Evolutionary conservation across 768 basidiomycete species (phyloP).

Genomic region (Cystobasidium tubakii): DNA sequence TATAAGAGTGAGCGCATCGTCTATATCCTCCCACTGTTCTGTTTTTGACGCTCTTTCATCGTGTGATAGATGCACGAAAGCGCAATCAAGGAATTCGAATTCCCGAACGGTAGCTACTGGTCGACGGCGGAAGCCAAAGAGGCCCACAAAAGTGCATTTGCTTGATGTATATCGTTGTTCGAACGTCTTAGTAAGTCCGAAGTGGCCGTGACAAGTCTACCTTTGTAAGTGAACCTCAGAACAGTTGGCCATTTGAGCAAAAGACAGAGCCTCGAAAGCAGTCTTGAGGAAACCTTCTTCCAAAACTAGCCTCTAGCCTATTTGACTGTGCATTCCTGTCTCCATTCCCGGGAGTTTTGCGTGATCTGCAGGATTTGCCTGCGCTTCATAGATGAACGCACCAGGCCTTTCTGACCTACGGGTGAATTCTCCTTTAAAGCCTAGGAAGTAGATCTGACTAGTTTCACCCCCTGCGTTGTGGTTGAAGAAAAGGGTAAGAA

Average conservation of each 20-base stretch:
- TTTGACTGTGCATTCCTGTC: slow-evolving; percentile 23
- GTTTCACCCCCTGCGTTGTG: slow-evolving; percentile 51
- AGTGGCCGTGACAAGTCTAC: not conserved
- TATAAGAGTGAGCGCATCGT: slow-evolving; percentile 58
- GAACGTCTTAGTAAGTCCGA: not conserved
- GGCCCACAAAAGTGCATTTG: slow-evolving; percentile 35
- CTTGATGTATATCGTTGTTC: not conserved
- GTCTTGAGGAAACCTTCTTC: too few species aligned
- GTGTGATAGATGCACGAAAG: slow-evolving; percentile 63
- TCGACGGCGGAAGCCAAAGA: slow-evolving; percentile 40
- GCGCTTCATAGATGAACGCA: slow-evolving; percentile 51
- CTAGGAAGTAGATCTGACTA: slow-evolving; percentile 50
- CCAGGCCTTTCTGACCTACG: slow-evolving; percentile 49
- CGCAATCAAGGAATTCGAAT: slow-evolving; percentile 76
- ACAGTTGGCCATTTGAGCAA: too few species aligned
- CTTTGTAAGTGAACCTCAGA: too few species aligned
- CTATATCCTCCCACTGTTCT: not conserved
- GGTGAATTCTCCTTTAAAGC: slow-evolving; percentile 49
- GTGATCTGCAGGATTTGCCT: slow-evolving; percentile 37
- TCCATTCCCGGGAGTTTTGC: slow-evolving; percentile 33
- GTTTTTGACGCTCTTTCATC: not conserved
- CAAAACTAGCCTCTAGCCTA: not conserved
- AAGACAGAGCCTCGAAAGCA: too few species aligned
- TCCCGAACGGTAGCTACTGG: slow-evolving; percentile 83
- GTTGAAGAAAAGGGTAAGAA: slow-evolving; percentile 51